phyloP scores from a whole-genome alignment of 2,329 filamentous ascomycete genomes.

The Aciculosporium take region DNA sequence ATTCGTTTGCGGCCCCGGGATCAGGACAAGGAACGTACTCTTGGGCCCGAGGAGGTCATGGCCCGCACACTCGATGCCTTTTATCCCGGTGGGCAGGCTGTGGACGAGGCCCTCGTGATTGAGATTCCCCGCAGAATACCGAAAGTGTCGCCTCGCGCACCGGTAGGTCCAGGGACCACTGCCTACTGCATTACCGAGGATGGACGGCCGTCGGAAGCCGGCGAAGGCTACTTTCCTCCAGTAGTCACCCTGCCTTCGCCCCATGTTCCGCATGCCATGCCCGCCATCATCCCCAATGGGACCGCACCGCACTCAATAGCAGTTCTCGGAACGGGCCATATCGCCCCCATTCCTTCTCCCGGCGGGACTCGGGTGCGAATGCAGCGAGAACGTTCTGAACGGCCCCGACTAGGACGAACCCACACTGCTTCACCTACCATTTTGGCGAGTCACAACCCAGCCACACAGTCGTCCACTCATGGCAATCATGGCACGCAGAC shows the following conservation, averaged over 20 bases:
- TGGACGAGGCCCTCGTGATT: conserved; percentile 83
- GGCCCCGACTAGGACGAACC: conserved; percentile 51
- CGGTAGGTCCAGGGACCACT: conserved; percentile 27
- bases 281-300: conserved; percentile 20
- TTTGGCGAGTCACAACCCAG: conserved; percentile 15
- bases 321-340: conserved; percentile 64
- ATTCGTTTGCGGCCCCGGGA: conserved; percentile 66
- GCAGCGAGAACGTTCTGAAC: conserved; percentile 40
- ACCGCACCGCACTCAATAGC: conserved; percentile 51
- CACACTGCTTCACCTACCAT: conserved; percentile 73
- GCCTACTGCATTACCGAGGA: conserved; percentile 49
- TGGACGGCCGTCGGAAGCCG: conserved; percentile 49
- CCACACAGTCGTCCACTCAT: conserved; percentile 14
- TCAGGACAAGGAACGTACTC: conserved; percentile 45
- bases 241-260: conserved; percentile 31
- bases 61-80: conserved; percentile 63
- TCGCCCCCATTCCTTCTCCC: conserved; percentile 70
- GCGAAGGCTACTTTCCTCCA: conserved; percentile 73
- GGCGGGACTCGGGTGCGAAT: conserved; percentile 46
- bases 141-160: conserved; percentile 57
- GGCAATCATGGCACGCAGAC: conserved; percentile 22
- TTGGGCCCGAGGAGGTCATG: conserved; percentile 81
- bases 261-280: conserved; percentile 26
- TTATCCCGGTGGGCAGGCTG: conserved; percentile 73
- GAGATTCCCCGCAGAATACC: conserved; percentile 74